Conservation (phyloP, 257 asterid genomes). For the Solanum medicagineum region DNA sequence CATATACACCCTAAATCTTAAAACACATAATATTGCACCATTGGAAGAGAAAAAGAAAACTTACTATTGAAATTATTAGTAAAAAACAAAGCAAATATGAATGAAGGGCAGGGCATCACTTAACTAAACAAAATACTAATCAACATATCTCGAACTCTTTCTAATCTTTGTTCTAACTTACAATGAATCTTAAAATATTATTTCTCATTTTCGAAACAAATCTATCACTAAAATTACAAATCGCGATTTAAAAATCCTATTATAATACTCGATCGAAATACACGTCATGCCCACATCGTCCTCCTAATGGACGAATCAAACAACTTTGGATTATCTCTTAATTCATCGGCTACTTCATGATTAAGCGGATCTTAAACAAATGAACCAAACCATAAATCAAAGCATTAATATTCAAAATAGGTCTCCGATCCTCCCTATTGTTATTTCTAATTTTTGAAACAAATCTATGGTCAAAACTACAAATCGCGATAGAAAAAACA, state of each 20-base stretch:
- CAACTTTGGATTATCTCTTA: slow-evolving; percentile 62
- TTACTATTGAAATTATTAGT: not conserved
- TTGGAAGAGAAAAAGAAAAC: too few relatives aligned
- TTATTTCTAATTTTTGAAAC: slow-evolving; percentile 18
- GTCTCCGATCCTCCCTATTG: slow-evolving; percentile 91
- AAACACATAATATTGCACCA: not conserved
- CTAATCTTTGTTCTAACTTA: too few relatives aligned
- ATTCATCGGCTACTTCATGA: slow-evolving; percentile 67
- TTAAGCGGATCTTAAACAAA: slow-evolving; percentile 89
- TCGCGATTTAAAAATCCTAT: too few relatives aligned
- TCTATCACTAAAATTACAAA: too few relatives aligned
- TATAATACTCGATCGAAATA: not conserved
- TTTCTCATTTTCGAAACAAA: too few relatives aligned
- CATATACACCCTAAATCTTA: too few relatives aligned
- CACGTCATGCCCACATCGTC: slow-evolving; percentile 28
- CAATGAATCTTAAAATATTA: too few relatives aligned
- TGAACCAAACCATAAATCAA: slow-evolving; percentile 70
- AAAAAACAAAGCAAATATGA: not conserved
- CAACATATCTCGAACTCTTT: too few relatives aligned
- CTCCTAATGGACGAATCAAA: slow-evolving; percentile 67
- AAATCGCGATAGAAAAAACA: too few relatives aligned
- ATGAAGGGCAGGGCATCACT: not conserved
- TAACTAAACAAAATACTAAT: too few relatives aligned
- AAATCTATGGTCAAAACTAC: too few relatives aligned
- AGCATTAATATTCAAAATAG: slow-evolving; percentile 80